Conservation (phyloP, 257 asterid species). For the Solanum ossicruentum region DNA sequence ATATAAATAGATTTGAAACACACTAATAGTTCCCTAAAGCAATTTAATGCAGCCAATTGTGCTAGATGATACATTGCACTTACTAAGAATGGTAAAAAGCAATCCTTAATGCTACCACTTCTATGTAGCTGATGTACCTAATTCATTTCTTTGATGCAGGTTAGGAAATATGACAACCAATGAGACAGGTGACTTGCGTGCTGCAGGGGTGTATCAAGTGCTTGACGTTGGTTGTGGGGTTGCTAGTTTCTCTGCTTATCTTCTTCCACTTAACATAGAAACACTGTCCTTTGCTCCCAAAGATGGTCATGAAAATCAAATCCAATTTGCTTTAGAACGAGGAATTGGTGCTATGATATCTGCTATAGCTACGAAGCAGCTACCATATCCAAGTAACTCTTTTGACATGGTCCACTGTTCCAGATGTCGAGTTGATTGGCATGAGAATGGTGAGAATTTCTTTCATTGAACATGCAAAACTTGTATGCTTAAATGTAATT, state of each 20-base stretch:
- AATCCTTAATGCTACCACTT: neutral
- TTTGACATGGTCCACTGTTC: conserved; percentile 97
- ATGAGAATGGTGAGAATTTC: conserved; percentile 59
- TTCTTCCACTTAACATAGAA: conserved; percentile 62
- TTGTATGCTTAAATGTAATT: neutral
- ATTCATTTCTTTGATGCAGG: conserved; percentile 26
- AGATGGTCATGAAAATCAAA: conserved; percentile 94
- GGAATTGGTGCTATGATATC: conserved; percentile 94
- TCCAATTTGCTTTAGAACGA: conserved; percentile 89
- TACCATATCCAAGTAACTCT: conserved; percentile 80
- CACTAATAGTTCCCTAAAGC: neutral
- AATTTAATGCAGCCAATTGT: neutral
- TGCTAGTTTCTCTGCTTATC: conserved; percentile 98
- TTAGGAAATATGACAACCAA: conserved; percentile 87
- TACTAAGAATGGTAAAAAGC: neutral
- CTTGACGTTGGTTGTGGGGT: conserved; percentile 96
- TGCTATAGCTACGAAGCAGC: conserved; percentile 73
- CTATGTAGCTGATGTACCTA: neutral
- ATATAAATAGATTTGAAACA: neutral
- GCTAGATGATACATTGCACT: neutral
- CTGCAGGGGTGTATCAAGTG: conserved; percentile 77
- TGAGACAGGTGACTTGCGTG: conserved; percentile 56
- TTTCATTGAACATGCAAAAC: neutral
- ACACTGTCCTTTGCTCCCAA: conserved; percentile 97
- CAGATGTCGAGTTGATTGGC: conserved; percentile 95